Conservation (phyloP, 352 stramenopile species). For the Peronospora destructor region DNA sequence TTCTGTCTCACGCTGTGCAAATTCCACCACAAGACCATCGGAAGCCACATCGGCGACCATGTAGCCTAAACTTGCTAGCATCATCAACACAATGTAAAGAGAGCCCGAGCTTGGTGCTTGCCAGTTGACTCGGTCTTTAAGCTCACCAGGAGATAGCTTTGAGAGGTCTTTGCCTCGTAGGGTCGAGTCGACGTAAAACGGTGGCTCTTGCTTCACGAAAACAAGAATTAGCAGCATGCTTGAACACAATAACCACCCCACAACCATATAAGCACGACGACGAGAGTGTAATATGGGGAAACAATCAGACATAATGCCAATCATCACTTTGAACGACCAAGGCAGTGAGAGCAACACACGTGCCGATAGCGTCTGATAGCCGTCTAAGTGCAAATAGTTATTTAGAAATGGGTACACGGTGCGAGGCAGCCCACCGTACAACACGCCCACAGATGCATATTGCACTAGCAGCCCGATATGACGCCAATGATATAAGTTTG, state of each 20-base stretch:
- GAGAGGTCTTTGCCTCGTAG: conserved; percentile 41
- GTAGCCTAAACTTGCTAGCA: conserved; percentile 32
- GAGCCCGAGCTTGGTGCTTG: conserved; percentile 23
- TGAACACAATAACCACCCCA: conserved; percentile 52
- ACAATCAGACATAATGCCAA: conserved; percentile 55
- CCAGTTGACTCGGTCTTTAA: conserved; percentile 25
- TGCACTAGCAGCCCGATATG: conserved; percentile 60
- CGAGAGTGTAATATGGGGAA: conserved; percentile 57
- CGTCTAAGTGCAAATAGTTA: conserved; percentile 66
- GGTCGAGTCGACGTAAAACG: conserved; percentile 49
- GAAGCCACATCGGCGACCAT: conserved; percentile 34
- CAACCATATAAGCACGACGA: conserved; percentile 61
- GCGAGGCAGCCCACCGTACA: conserved; percentile 51
- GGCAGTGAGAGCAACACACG: conserved; percentile 48
- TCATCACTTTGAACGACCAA: conserved; percentile 65
- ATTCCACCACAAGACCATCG: conserved; percentile 43
- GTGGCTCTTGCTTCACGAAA: conserved; percentile 31
- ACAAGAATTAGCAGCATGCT: conserved; percentile 48
- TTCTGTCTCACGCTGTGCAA: conserved; percentile 42
- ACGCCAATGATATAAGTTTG: conserved; percentile 43
- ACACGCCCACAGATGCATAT: conserved; percentile 56
- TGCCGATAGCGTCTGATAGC: conserved; percentile 56
- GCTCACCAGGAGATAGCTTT: conserved; percentile 28
- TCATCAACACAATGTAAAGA: conserved; percentile 35
- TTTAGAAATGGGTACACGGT: conserved; percentile 70